Evolutionary conservation across 257 asterid genomes (phyloP).

Genomic region (Datura wrightii): DNA sequence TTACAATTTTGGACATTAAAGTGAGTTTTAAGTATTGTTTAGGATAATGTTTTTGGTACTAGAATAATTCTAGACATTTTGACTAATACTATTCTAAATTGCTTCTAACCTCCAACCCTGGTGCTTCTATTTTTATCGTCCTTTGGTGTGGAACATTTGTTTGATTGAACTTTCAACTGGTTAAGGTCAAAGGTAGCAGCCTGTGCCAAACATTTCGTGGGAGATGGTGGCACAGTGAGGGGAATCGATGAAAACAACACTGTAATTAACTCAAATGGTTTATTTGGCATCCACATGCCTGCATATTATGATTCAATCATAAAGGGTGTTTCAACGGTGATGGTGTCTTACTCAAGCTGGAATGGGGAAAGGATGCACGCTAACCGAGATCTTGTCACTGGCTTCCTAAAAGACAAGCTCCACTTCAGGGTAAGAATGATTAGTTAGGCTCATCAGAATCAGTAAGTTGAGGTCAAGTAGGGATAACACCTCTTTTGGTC

Average conservation of each 20-base stretch:
- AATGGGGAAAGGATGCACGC: slow-evolving; percentile 50
- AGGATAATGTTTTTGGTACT: background rate
- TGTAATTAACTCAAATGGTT: slow-evolving; percentile 36
- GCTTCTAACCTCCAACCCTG: background rate
- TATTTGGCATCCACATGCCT: slow-evolving; percentile 48
- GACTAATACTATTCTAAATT: background rate
- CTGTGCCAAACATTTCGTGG: slow-evolving; percentile 52
- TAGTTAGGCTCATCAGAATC: slow-evolving; percentile 15
- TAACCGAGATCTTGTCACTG: slow-evolving; percentile 42
- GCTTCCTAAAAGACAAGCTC: slow-evolving; percentile 41
- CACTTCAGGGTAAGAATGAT: slow-evolving; percentile 35
- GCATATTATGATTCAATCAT: slow-evolving; percentile 37
- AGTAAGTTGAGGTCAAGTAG: background rate
- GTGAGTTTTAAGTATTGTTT: background rate
- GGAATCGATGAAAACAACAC: slow-evolving; percentile 49
- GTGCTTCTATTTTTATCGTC: background rate
- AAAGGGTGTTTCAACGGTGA: slow-evolving; percentile 46
- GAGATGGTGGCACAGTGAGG: slow-evolving; percentile 49
- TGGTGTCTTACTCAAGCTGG: slow-evolving; percentile 50
- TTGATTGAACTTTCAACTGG: background rate
- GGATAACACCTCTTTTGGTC: background rate
- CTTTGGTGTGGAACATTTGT: background rate
- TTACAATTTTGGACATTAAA: background rate
- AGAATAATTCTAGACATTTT: slow-evolving; percentile 1
- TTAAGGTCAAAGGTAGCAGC: slow-evolving; percentile 45